Evolutionary conservation across 2,329 filamentous ascomycete species (phyloP).

Genomic region (Rutstroemia sp.): DNA sequence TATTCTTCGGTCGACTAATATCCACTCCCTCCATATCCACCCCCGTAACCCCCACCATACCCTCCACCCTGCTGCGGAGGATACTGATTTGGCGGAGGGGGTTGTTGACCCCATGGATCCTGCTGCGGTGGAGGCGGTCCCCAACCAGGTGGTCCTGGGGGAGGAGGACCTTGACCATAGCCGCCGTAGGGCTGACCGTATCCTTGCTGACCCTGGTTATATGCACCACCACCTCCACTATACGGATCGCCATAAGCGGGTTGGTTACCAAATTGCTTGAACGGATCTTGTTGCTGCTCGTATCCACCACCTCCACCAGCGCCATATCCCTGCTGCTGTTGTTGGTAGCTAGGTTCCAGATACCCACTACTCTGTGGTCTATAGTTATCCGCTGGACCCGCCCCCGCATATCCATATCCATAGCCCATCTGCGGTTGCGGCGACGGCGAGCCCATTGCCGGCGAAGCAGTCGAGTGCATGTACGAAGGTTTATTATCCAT

Average conservation of each 20-base stretch:
- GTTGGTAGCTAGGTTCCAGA: slow-evolving; percentile 15
- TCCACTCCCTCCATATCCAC: too few relatives aligned
- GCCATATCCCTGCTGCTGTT: background rate
- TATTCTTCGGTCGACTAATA: too few relatives aligned
- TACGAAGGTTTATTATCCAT: slow-evolving; percentile 34
- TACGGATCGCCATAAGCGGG: background rate
- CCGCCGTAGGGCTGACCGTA: slow-evolving; percentile 12
- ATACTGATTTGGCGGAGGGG: background rate
- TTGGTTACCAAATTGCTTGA: slow-evolving; percentile 4
- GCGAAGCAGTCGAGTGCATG: slow-evolving; percentile 12
- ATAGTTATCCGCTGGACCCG: slow-evolving; percentile 13
- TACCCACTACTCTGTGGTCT: slow-evolving; percentile 19
- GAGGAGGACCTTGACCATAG: slow-evolving; percentile 13
- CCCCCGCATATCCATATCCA: slow-evolving; percentile 20
- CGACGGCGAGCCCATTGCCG: slow-evolving; percentile 20
- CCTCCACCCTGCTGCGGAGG: slow-evolving; percentile 12
- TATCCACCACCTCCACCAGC: slow-evolving; percentile 8
- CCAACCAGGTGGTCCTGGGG: background rate
- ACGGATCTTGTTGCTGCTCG: slow-evolving; percentile 10
- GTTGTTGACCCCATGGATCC: background rate
- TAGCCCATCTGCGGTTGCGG: slow-evolving; percentile 21
- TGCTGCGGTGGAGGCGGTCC: background rate
- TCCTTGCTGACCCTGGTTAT: slow-evolving; percentile 8
- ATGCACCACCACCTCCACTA: background rate
- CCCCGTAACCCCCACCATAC: background rate